Conservation (phyloP, 257 asterid genomes). For the Solanum bulbocastanum region DNA sequence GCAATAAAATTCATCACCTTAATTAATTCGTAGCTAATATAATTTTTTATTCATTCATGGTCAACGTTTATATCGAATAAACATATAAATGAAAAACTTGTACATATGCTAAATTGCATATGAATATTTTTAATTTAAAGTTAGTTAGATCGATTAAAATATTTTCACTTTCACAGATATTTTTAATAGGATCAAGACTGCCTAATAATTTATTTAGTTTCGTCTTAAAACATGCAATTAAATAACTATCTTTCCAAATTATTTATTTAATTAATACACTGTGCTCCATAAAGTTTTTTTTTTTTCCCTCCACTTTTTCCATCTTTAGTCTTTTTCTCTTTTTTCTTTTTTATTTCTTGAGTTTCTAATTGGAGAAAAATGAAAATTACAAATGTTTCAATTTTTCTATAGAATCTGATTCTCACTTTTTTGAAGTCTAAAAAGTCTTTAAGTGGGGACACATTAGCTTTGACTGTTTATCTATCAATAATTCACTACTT, state of each 20-base stretch:
- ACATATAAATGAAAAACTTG: background rate
- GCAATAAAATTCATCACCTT: background rate
- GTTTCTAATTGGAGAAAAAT: background rate
- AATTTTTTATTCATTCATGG: background rate
- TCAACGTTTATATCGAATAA: background rate
- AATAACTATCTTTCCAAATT: background rate
- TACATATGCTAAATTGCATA: background rate
- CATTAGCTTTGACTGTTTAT: background rate
- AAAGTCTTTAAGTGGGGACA: background rate
- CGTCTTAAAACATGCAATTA: background rate
- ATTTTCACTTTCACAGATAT: background rate
- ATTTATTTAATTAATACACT: constrained; percentile 21
- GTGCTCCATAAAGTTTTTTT: constrained; percentile 26
- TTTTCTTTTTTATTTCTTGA: background rate
- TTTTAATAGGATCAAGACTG: background rate
- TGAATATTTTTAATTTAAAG: background rate
- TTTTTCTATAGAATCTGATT: background rate
- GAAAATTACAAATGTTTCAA: background rate
- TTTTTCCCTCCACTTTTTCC: constrained; percentile 6
- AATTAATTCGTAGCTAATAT: background rate
- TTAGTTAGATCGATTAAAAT: background rate
- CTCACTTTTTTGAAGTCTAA: background rate
- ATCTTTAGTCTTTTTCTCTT: background rate
- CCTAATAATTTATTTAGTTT: background rate
- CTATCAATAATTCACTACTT: background rate